A percentile compares a stretch with the other conserved stretches of the same genome.
These are phyloP conservation scores for Curvularia sp. DNA, from an alignment of 2,329 filamentous ascomycete genomes.

Conservation along the genomic window DNA sequence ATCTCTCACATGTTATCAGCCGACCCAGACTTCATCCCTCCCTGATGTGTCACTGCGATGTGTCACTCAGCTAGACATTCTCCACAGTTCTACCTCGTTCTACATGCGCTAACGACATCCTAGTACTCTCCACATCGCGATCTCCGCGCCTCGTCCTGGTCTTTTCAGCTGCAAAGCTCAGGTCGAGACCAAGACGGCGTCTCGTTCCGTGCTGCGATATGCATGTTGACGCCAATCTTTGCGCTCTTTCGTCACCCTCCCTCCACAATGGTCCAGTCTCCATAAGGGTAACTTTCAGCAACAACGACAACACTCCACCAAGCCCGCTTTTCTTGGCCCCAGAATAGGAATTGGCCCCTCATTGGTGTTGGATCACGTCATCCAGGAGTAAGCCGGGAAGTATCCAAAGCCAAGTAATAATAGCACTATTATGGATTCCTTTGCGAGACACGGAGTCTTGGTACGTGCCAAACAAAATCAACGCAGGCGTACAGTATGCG, in stretches of 20 bases:
- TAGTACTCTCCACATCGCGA: slow-evolving; percentile 11
- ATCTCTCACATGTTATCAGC: neutral
- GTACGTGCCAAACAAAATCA: neutral
- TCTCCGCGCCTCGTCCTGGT: slow-evolving; percentile 4
- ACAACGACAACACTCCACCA: neutral
- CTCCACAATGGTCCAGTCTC: neutral
- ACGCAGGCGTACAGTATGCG: neutral
- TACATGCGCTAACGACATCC: slow-evolving; percentile 7
- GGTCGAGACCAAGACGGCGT: slow-evolving; percentile 13
- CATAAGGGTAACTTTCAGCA: neutral
- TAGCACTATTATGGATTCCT: neutral
- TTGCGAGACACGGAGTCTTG: neutral
- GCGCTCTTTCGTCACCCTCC: neutral
- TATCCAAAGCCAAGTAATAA: neutral
- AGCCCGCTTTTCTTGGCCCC: neutral
- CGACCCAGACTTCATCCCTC: slow-evolving; percentile 3
- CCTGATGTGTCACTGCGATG: slow-evolving; percentile 6
- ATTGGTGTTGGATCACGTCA: neutral
- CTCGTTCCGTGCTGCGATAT: slow-evolving; percentile 5
- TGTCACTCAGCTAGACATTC: slow-evolving; percentile 7
- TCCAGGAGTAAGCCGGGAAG: neutral
- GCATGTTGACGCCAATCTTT: slow-evolving; percentile 26
- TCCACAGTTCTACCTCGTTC: slow-evolving; percentile 18
- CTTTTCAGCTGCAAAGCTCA: slow-evolving; percentile 11
- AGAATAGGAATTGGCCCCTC: neutral